A percentile compares a stretch with the other conserved stretches of the same genome.
Conservation (phyloP, 2,329 filamentous ascomycete genomes). For the Juglanconis juglandina region DNA sequence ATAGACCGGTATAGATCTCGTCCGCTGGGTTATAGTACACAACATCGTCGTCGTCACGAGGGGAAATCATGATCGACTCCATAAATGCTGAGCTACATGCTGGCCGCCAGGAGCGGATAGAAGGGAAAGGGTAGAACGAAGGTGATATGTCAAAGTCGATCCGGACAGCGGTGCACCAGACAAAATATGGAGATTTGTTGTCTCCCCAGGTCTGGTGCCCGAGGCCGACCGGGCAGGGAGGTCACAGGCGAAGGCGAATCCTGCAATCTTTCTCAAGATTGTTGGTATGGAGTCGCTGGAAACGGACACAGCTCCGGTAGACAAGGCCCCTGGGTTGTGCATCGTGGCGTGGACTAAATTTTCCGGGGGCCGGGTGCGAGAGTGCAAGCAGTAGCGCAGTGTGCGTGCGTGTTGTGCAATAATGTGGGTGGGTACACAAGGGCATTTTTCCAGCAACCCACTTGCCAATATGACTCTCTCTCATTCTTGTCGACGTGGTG, state of each 20-base stretch:
- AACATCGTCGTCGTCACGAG: slow-evolving; percentile 8
- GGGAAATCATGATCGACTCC: slow-evolving; percentile 7
- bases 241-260: not conserved
- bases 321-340: not conserved
- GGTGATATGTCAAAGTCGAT: not conserved
- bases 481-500: too few species aligned
- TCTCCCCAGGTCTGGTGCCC: too few species aligned
- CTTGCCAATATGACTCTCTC: not conserved
- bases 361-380: not conserved
- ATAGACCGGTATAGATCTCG: slow-evolving; percentile 32
- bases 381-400: not conserved
- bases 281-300: not conserved
- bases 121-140: not conserved
- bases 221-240: not conserved
- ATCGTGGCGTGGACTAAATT: not conserved
- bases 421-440: not conserved
- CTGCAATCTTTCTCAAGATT: not conserved
- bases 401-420: not conserved
- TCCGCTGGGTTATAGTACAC: slow-evolving; percentile 14
- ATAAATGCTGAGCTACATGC: slow-evolving; percentile 9
- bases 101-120: not conserved
- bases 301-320: not conserved
- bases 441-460: too few species aligned
- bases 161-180: not conserved
- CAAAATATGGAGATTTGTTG: not conserved